A percentile compares a stretch with the other conserved stretches of the same genome.
phyloP scores from a whole-genome alignment of 805 yeast genomes.

The Hanseniaspora singularis region DNA sequence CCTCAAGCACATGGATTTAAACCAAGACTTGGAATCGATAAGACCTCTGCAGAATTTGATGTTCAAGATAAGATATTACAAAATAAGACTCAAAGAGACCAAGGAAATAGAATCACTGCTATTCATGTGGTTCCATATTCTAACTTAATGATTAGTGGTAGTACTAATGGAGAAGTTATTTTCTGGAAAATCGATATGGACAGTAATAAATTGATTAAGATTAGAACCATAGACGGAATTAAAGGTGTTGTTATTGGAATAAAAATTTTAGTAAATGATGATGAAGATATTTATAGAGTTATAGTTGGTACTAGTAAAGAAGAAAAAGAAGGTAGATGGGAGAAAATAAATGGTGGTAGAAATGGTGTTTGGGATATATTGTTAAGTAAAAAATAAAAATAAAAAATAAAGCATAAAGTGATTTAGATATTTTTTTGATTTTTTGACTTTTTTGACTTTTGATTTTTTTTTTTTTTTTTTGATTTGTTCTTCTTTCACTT shows the following conservation, averaged over 20 bases:
- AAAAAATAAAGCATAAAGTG: neutral
- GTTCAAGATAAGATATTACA: too few relatives aligned
- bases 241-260: conserved; percentile 62
- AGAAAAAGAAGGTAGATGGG: conserved; percentile 83
- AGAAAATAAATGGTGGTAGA: conserved; percentile 47
- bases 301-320: conserved; percentile 69
- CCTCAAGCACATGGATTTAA: conserved; percentile 69
- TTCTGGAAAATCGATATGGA: conserved; percentile 68
- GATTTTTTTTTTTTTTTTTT: too few relatives aligned
- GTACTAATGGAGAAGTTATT: conserved; percentile 67
- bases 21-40: conserved; percentile 37
- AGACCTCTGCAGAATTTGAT: too few relatives aligned
- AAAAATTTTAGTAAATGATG: conserved; percentile 43
- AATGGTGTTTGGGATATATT: conserved; percentile 56
- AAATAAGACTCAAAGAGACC: conserved; percentile 34
- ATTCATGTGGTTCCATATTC: conserved; percentile 73
- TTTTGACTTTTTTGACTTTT: neutral
- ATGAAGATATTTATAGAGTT: conserved; percentile 42
- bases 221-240: conserved; percentile 48
- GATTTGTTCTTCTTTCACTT: too few relatives aligned
- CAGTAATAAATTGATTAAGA: conserved; percentile 44
- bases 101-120: conserved; percentile 79
- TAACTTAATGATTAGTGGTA: conserved; percentile 75
- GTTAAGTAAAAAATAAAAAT: neutral
- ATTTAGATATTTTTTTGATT: neutral